Conservation (phyloP, 495 filamentous ascomycete genomes). For the Trichoderma erinaceum region DNA sequence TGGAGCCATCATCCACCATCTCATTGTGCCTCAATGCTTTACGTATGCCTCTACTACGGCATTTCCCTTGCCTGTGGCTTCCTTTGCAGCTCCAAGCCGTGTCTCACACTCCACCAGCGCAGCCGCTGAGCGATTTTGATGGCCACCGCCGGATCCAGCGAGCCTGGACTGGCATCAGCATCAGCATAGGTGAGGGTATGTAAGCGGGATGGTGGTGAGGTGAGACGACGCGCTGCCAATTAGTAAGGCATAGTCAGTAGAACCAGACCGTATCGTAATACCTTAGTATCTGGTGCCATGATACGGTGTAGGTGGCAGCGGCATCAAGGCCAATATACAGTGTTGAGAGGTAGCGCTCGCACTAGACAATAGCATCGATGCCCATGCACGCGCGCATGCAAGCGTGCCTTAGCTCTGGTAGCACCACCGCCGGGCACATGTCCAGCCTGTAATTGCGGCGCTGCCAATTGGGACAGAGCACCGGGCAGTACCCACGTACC, state of each 20-base stretch:
- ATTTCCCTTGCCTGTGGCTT: not conserved
- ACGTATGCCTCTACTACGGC: not conserved
- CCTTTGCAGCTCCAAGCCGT: not conserved
- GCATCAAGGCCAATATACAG: not conserved
- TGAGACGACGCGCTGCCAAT: not conserved
- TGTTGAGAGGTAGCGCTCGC: not conserved
- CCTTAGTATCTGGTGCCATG: too few species aligned
- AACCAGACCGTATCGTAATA: too few species aligned
- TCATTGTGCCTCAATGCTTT: not conserved
- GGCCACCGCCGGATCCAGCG: not conserved
- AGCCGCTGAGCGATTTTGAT: slow-evolving; percentile 6
- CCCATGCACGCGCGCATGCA: not conserved
- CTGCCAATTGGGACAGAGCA: not conserved
- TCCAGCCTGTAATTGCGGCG: not conserved
- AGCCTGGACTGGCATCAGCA: not conserved
- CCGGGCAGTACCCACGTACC: not conserved
- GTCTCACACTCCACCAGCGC: slow-evolving; percentile 2
- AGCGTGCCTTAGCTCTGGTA: not conserved
- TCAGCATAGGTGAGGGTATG: not conserved
- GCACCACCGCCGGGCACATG: not conserved
- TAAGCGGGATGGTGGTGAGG: not conserved
- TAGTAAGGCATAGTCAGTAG: too few species aligned
- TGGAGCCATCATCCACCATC: too few species aligned
- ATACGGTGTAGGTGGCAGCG: too few species aligned
- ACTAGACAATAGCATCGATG: not conserved